These are phyloP conservation scores for Xylariaceae sp. DNA, from an alignment of 2,329 filamentous ascomycete species.

Conservation along the genomic window DNA sequence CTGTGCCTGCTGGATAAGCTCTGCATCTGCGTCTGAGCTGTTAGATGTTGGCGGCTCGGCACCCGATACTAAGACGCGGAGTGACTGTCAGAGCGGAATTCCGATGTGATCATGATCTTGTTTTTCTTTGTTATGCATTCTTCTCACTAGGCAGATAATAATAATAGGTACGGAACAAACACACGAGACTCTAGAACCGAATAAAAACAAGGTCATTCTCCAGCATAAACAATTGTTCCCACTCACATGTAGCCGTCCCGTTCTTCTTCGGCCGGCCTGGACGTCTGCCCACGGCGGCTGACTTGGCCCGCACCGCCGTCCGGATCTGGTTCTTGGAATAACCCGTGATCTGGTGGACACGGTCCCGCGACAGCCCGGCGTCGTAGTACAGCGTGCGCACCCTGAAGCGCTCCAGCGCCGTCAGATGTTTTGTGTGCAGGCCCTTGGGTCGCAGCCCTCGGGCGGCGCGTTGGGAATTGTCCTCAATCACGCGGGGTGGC, in stretches of 20 bases:
- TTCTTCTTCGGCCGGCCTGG: constrained; percentile 26
- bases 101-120: not conserved
- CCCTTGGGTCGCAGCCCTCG: constrained; percentile 22
- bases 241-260: constrained; percentile 22
- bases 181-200: not conserved
- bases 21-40: constrained; percentile 6
- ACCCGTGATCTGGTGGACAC: constrained; percentile 28
- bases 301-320: constrained; percentile 25
- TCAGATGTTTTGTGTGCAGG: constrained; percentile 29
- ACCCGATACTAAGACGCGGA: constrained; percentile 1
- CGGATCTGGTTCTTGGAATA: constrained; percentile 29
- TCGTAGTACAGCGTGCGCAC: constrained; percentile 31
- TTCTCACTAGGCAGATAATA: not conserved
- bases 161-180: not conserved
- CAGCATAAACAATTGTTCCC: not conserved
- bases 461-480: not conserved
- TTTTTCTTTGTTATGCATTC: not conserved
- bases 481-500: constrained; percentile 12
- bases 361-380: constrained; percentile 23
- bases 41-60: not conserved
- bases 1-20: constrained; percentile 15
- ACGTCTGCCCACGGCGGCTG: constrained; percentile 22
- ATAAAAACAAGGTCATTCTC: not conserved
- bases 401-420: constrained; percentile 27
- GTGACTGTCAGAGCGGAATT: not conserved